Base-by-base conservation (phyloP, 768 basidiomycete genomes). In the Imleria badia region DNA sequence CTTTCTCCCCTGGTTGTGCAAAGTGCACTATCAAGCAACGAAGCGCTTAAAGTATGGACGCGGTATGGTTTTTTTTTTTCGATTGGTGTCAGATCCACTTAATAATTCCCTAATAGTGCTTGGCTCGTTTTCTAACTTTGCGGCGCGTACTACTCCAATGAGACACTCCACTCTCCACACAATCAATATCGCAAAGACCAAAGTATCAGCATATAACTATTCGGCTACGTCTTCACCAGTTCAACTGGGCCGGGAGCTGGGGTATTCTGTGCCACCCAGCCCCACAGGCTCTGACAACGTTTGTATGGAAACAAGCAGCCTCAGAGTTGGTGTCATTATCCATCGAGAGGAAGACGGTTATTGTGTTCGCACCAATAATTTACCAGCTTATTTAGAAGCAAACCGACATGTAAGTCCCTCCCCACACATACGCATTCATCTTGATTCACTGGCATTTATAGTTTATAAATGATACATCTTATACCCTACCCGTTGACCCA, bases 1-100 rank as follows among this genome's bases (percentile, higher is more conserved):
- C 55, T 91, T 97, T 63, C 68, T 98, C 12, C 95, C 95, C 0
- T 97, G 94, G 91, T 66, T 97, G 51, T 89, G 92, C 73, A 94
- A 91, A 66, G 74, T 90, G 7, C 89, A 91, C 57, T 93, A 93
- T 67, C 86, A 85, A 54, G 73, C 75, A 11, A 76, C 77, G 15
- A 85, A 83, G 61, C 75, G 76, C 59, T 72, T 69, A 44, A 87
- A 84, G 71, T 89, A 89, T 58, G 80, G 75, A 31, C 70, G 73
- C 56, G 71, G 89, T 88, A 65, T 9, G 55, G 70, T 23, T 48
- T 42, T 46, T 1, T 33, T 42, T 51, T 20, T 33, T 55, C 5
- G 30, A 39, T 33, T 36, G 54, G 53, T 33, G 4, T 19, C 13
- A 13, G 2, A 22, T 40, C 22, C 31, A 33, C 38, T 51, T 34